Conservation (phyloP, 768 basidiomycete genomes). For the Arthromyces matolae region DNA sequence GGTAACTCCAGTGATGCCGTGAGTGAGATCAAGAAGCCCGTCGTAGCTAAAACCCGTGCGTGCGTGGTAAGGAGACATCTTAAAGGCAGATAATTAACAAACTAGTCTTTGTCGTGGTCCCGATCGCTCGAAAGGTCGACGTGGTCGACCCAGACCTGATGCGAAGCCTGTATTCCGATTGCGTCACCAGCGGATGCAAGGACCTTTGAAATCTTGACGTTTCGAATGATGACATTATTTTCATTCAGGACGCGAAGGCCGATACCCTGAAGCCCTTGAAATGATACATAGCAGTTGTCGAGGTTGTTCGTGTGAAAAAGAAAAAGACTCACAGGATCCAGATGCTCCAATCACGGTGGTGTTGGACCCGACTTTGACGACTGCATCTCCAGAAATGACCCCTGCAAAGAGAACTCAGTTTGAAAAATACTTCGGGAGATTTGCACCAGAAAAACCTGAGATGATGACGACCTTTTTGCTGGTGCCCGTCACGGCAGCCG, state of each 20-base stretch:
- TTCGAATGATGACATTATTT: constrained; percentile 46
- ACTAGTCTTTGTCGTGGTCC: constrained; percentile 37
- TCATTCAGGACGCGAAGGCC: constrained; percentile 42
- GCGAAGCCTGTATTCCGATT: constrained; percentile 38
- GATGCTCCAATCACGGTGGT: constrained; percentile 38
- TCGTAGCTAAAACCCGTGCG: constrained; percentile 41
- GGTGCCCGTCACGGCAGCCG: constrained; percentile 37
- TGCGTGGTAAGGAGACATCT: not conserved
- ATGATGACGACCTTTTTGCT: constrained; percentile 43
- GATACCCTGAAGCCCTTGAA: constrained; percentile 39
- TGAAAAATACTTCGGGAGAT: too few species aligned
- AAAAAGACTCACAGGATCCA: constrained; percentile 32
- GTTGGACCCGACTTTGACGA: constrained; percentile 41
- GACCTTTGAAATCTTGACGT: constrained; percentile 47
- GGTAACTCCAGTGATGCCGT: constrained; percentile 39
- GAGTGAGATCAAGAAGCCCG: constrained; percentile 42
- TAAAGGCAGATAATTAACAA: not conserved
- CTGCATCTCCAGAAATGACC: constrained; percentile 40
- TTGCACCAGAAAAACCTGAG: constrained; percentile 29
- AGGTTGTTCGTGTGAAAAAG: not conserved
- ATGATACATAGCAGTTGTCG: not conserved
- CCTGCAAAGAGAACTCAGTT: constrained; percentile 27
- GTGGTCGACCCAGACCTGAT: constrained; percentile 45
- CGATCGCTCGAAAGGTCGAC: constrained; percentile 41
- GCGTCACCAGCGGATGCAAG: constrained; percentile 43